Conservation (phyloP, 768 basidiomycete genomes). For the Serendipita sp. region DNA sequence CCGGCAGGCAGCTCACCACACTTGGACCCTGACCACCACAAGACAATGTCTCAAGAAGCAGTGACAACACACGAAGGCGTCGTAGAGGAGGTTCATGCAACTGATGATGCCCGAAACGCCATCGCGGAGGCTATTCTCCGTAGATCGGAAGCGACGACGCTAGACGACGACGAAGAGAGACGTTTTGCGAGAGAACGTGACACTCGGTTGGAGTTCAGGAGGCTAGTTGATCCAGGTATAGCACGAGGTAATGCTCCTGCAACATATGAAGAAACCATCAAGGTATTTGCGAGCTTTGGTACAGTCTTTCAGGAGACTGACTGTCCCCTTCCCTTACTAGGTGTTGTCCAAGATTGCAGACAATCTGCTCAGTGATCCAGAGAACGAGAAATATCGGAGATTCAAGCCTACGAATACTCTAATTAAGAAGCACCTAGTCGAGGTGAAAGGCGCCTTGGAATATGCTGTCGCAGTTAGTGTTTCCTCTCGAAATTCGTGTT, state of each 20-base stretch:
- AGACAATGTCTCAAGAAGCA: neutral
- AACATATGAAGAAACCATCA: constrained; percentile 44
- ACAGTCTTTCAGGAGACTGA: constrained; percentile 3
- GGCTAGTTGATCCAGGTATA: constrained; percentile 69
- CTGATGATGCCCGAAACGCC: neutral
- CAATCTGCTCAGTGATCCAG: constrained; percentile 57
- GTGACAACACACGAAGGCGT: neutral
- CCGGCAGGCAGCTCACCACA: neutral
- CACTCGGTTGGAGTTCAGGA: constrained; percentile 52
- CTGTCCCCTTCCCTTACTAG: constrained; percentile 29
- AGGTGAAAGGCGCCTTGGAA: constrained; percentile 55
- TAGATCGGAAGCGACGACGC: neutral
- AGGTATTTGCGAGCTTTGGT: constrained; percentile 28
- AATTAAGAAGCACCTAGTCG: constrained; percentile 51
- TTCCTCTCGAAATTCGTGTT: constrained; percentile 23
- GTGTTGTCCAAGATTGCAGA: constrained; percentile 52
- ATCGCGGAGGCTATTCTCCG: neutral
- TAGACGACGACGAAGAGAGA: constrained; percentile 11
- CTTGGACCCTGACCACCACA: neutral
- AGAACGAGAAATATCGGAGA: constrained; percentile 51
- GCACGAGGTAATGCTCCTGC: constrained; percentile 50
- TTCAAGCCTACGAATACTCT: constrained; percentile 63
- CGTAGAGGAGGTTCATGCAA: neutral
- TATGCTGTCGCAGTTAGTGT: constrained; percentile 59
- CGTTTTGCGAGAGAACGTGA: constrained; percentile 37